These are phyloP conservation scores for Fusarium veterinarium DNA, from an alignment of 2,329 filamentous ascomycete genomes.

Conservation along the genomic window DNA sequence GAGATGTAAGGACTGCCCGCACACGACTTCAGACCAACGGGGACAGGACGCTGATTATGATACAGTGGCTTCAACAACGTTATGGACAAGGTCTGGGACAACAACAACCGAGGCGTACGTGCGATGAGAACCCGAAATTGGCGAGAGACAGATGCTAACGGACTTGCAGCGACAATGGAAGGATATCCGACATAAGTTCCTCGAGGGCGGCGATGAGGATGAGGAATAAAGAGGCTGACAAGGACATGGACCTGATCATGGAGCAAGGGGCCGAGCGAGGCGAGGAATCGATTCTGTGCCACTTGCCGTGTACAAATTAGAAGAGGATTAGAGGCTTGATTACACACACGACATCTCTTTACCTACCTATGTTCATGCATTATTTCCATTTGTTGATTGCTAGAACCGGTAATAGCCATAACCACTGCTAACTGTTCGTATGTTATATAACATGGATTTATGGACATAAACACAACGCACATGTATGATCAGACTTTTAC, in stretches of 20 bases:
- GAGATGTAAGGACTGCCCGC: slow-evolving; percentile 78
- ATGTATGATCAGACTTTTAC: neutral
- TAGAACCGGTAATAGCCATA: neutral
- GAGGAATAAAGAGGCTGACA: slow-evolving; percentile 36
- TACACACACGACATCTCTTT: slow-evolving; percentile 36
- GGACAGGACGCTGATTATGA: slow-evolving; percentile 47
- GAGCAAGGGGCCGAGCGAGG: slow-evolving; percentile 33
- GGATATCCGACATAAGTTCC: slow-evolving; percentile 93
- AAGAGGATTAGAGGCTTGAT: slow-evolving; percentile 46
- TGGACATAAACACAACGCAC: neutral
- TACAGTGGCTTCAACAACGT: slow-evolving; percentile 82
- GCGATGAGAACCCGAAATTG: neutral
- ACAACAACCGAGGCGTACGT: slow-evolving; percentile 90
- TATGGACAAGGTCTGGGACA: slow-evolving; percentile 91
- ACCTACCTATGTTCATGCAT: slow-evolving; percentile 22
- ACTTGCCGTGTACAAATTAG: slow-evolving; percentile 51
- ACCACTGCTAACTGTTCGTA: neutral
- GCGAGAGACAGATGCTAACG: slow-evolving; percentile 43
- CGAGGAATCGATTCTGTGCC: slow-evolving; percentile 41
- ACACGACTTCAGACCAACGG: slow-evolving; percentile 30
- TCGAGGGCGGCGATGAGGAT: slow-evolving; percentile 71
- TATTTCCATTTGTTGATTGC: neutral
- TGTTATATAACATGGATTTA: neutral
- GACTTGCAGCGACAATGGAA: slow-evolving; percentile 92
- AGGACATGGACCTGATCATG: slow-evolving; percentile 21